Percentiles rank a stretch among this genome's conserved stretches.
These are phyloP conservation scores for Mycena epipterygia DNA, from an alignment of 768 basidiomycete species.

Conservation along the genomic window DNA sequence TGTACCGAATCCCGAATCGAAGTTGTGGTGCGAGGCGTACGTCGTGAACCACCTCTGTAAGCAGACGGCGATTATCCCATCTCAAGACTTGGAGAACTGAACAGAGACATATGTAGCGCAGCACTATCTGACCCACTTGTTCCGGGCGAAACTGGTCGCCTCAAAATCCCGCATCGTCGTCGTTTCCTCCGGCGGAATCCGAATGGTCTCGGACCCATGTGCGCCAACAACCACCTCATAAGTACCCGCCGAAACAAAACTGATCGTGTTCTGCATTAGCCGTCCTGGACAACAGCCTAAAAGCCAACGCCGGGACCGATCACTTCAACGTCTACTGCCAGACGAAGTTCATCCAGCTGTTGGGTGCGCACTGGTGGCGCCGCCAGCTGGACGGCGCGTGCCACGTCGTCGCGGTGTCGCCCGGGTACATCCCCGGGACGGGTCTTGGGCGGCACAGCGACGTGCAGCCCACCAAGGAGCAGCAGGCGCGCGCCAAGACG, in stretches of 20 bases:
- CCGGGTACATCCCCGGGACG: conserved; percentile 26
- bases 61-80: no score
- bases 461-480: not conserved
- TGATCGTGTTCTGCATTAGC: not conserved
- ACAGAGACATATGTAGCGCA: not conserved
- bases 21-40: conserved; percentile 32
- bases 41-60: conserved; percentile 27
- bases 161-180: conserved; percentile 29
- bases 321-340: not conserved
- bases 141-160: conserved; percentile 27
- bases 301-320: not conserved
- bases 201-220: conserved; percentile 23
- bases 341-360: conserved; percentile 21
- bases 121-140: conserved; percentile 32
- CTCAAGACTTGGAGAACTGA: no score
- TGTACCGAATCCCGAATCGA: conserved; percentile 9
- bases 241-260: no score
- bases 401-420: conserved; percentile 33
- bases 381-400: conserved; percentile 11
- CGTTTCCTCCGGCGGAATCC: conserved; percentile 31
- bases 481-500: conserved; percentile 15
- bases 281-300: conserved; percentile 6
- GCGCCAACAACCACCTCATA: not conserved
- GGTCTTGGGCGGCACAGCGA: conserved; percentile 1
- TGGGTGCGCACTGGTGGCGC: conserved; percentile 32